Evolutionary conservation across 2,329 filamentous ascomycete species (phyloP).

Genomic region (Fusarium sp.): DNA sequence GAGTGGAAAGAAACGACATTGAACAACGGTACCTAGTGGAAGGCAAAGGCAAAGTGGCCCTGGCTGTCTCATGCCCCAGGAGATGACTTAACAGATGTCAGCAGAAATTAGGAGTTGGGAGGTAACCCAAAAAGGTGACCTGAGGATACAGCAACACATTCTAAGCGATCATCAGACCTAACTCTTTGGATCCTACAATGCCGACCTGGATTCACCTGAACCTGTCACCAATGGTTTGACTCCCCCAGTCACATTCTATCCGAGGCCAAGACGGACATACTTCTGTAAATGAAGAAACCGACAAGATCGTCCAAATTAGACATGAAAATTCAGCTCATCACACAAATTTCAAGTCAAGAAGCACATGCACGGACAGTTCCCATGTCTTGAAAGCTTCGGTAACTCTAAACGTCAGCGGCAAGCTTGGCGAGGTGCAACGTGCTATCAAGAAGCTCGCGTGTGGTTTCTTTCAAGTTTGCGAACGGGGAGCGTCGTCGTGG

Average conservation of each 20-base stretch:
- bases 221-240: neutral
- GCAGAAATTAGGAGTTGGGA: too few species aligned
- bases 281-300: slow-evolving; percentile 9
- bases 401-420: slow-evolving; percentile 3
- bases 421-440: slow-evolving; percentile 19
- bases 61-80: too few species aligned
- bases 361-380: neutral
- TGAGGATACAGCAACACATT: too few species aligned
- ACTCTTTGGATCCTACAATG: too few species aligned
- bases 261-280: slow-evolving; percentile 20
- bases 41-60: too few species aligned
- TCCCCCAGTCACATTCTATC: neutral
- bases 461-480: neutral
- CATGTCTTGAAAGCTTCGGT: neutral
- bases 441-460: slow-evolving; percentile 14
- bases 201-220: neutral
- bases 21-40: too few species aligned
- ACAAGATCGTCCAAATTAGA: neutral
- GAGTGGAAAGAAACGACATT: too few species aligned
- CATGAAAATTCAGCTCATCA: neutral
- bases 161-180: neutral
- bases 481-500: slow-evolving; percentile 13
- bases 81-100: too few species aligned
- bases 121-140: too few species aligned
- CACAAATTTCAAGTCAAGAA: neutral